Evolutionary conservation across 768 basidiomycete species (phyloP).

Genomic region (Russula emetica): DNA sequence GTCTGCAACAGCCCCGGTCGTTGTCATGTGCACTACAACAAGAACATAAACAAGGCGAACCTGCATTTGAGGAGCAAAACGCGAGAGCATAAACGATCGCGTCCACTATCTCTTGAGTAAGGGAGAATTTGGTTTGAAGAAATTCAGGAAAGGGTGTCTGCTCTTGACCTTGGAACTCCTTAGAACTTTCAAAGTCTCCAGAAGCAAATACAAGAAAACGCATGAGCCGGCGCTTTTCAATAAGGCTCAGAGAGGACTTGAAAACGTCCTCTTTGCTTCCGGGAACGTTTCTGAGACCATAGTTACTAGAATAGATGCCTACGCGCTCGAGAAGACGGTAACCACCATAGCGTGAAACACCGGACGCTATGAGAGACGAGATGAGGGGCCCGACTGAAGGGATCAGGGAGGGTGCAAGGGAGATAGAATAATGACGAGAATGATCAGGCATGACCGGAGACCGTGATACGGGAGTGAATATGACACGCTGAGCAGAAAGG

Average conservation of each 20-base stretch:
- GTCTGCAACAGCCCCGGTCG: slow-evolving; percentile 44
- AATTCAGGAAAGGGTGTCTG: slow-evolving; percentile 57
- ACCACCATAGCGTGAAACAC: slow-evolving; percentile 86
- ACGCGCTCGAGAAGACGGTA: slow-evolving; percentile 78
- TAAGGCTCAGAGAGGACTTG: slow-evolving; percentile 71
- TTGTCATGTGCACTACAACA: background rate
- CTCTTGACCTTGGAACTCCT: slow-evolving; percentile 55
- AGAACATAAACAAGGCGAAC: slow-evolving; percentile 39
- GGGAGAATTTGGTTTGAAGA: slow-evolving; percentile 57
- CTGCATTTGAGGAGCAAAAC: slow-evolving; percentile 54
- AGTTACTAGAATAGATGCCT: slow-evolving; percentile 50
- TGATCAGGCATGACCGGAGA: slow-evolving; percentile 46
- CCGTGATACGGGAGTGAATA: slow-evolving; percentile 44
- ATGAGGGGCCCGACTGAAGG: slow-evolving; percentile 77
- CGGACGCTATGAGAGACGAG: slow-evolving; percentile 70
- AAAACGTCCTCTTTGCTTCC: slow-evolving; percentile 92
- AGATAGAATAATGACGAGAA: slow-evolving; percentile 77
- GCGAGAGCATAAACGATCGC: slow-evolving; percentile 78
- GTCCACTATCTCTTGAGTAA: slow-evolving; percentile 52
- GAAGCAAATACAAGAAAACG: slow-evolving; percentile 82
- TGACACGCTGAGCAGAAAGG: slow-evolving; percentile 31
- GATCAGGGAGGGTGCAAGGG: slow-evolving; percentile 78
- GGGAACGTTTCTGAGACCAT: slow-evolving; percentile 59
- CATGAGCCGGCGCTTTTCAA: slow-evolving; percentile 90
- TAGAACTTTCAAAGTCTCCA: slow-evolving; percentile 63